Conservation (phyloP, 1,284 basidiomycete genomes). For the Fomitopsis palustris region DNA sequence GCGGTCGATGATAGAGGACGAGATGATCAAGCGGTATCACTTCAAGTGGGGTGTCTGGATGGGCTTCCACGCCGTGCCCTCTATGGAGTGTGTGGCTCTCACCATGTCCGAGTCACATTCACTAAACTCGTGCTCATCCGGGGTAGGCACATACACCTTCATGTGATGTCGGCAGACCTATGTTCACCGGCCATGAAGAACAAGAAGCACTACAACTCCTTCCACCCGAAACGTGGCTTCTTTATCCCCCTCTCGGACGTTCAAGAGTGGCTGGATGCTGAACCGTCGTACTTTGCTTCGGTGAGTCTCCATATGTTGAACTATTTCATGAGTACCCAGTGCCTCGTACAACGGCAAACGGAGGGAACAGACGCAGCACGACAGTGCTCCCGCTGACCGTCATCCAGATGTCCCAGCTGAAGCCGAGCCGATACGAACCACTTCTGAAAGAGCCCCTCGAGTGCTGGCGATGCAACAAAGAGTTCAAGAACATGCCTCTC, state of each 20-base stretch:
- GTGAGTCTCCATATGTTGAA: conserved; percentile 33
- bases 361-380: background rate
- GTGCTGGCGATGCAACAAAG: conserved; percentile 66
- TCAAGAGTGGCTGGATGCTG: conserved; percentile 69
- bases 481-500: conserved; percentile 70
- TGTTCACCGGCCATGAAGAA: conserved; percentile 74
- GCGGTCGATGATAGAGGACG: conserved; percentile 64
- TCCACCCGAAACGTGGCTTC: conserved; percentile 85
- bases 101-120: background rate
- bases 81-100: conserved; percentile 58
- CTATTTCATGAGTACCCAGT: background rate
- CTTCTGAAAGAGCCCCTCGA: conserved; percentile 64
- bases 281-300: conserved; percentile 45
- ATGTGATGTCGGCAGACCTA: conserved; percentile 85
- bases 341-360: too few relatives aligned
- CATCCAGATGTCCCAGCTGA: conserved; percentile 49
- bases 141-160: conserved; percentile 81
- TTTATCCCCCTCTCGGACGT: conserved; percentile 81
- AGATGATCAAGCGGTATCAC: conserved; percentile 79
- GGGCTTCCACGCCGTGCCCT: conserved; percentile 87
- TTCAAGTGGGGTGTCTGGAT: conserved; percentile 78
- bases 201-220: conserved; percentile 95
- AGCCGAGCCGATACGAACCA: conserved; percentile 53
- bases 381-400: background rate
- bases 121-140: background rate